These are phyloP conservation scores for Tuber magnatum DNA, from an alignment of 495 filamentous ascomycete genomes.

Conservation along the genomic window DNA sequence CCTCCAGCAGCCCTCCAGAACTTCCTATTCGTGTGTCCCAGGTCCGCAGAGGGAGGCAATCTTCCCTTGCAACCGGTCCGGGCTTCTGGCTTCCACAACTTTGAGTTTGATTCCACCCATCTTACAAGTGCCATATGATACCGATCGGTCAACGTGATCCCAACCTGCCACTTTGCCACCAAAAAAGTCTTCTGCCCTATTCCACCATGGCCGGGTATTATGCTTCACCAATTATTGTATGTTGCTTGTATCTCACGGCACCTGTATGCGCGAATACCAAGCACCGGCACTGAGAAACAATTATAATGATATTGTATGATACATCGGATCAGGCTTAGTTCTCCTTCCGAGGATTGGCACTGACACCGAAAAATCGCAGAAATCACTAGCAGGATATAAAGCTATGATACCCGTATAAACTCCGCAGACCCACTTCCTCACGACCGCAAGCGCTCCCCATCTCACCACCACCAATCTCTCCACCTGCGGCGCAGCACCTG, in stretches of 20 bases:
- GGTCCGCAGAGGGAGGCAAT: no score
- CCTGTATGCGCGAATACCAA: neutral
- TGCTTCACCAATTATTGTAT: neutral
- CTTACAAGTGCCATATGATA: no score
- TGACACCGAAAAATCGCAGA: neutral
- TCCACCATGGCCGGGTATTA: no score
- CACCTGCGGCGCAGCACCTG: neutral
- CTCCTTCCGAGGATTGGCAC: neutral
- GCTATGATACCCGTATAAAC: neutral
- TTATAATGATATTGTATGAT: neutral
- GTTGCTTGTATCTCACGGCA: no score
- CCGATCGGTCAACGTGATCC: no score
- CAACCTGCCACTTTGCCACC: no score
- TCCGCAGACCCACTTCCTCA: neutral
- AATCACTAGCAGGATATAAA: neutral
- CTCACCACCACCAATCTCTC: neutral
- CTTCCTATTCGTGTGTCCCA: no score
- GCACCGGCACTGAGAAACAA: neutral
- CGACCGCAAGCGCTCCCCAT: neutral
- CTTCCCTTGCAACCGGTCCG: no score
- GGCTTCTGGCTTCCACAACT: no score
- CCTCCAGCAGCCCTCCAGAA: no score
- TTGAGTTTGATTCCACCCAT: no score
- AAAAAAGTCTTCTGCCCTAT: no score
- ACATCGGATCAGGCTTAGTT: neutral